Evolutionary conservation across 1,139 yeast species (phyloP).

Genomic region (Zygosaccharomyces pseudobailii): DNA sequence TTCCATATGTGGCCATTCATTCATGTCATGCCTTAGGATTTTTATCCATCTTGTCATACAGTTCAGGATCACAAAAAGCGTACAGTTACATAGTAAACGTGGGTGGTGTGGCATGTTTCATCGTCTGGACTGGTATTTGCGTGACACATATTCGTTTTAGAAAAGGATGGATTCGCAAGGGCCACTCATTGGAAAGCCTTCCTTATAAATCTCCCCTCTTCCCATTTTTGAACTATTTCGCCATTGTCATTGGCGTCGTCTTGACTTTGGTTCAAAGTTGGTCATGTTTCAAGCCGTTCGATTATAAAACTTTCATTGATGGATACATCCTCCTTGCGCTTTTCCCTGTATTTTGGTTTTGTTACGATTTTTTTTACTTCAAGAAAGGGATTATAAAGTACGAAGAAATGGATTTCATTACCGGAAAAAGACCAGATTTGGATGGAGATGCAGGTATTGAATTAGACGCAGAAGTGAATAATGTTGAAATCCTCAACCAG

Average conservation of each 20-base stretch:
- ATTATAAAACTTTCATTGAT: slow-evolving; percentile 57
- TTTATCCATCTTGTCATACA: slow-evolving; percentile 46
- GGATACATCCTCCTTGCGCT: slow-evolving; percentile 43
- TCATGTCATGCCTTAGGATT: slow-evolving; percentile 38
- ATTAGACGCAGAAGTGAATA: slow-evolving; percentile 62
- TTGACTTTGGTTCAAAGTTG: slow-evolving; percentile 66
- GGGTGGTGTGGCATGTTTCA: slow-evolving; percentile 53
- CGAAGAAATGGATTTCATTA: slow-evolving; percentile 49
- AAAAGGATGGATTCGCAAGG: slow-evolving; percentile 46
- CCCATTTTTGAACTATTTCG: slow-evolving; percentile 51
- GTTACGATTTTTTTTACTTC: slow-evolving; percentile 30
- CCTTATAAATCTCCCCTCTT: slow-evolving; percentile 51
- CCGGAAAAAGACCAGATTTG: slow-evolving; percentile 39
- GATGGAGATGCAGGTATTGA: slow-evolving; percentile 65
- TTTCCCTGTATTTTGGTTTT: slow-evolving; percentile 27
- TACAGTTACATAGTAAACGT: slow-evolving; percentile 50
- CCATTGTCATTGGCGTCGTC: slow-evolving; percentile 47
- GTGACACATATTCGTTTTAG: slow-evolving; percentile 47
- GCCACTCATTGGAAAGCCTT: slow-evolving; percentile 43
- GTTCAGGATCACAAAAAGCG: slow-evolving; percentile 51
- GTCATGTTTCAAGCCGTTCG: slow-evolving; percentile 58
- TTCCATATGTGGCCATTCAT: slow-evolving; percentile 37
- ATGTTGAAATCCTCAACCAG: neutral
- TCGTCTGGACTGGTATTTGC: slow-evolving; percentile 49
- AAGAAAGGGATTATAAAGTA: slow-evolving; percentile 38